Conservation (phyloP, 2,329 filamentous ascomycete species). For the Incumbomyces delicatus region DNA sequence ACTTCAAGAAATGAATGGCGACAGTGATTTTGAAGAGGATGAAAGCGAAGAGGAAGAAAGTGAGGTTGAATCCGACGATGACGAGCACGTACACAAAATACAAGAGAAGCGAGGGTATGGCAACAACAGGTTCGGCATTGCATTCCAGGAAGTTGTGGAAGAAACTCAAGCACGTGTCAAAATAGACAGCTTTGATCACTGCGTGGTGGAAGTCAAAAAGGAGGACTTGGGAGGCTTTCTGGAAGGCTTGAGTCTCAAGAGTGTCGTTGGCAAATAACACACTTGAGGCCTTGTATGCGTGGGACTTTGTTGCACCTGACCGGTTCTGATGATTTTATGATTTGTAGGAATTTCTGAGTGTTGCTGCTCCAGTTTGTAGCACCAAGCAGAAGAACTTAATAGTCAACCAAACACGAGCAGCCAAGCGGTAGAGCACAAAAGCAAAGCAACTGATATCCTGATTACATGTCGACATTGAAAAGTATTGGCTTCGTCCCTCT, state of each 20-base stretch:
- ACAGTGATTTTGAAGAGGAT: conserved; percentile 51
- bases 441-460: too few relatives aligned
- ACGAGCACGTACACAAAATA: conserved; percentile 47
- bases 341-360: too few relatives aligned
- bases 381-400: too few relatives aligned
- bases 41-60: conserved; percentile 51
- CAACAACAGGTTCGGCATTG: conserved; percentile 82
- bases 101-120: conserved; percentile 57
- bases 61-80: conserved; percentile 37
- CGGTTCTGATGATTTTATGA: too few relatives aligned
- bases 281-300: too few relatives aligned
- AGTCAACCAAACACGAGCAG: too few relatives aligned
- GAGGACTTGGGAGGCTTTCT: conserved; percentile 86
- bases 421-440: too few relatives aligned
- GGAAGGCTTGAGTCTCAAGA: conserved; percentile 84
- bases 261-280: conserved; percentile 50
- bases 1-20: conserved; percentile 43
- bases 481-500: too few relatives aligned
- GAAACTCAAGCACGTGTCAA: conserved; percentile 83
- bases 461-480: too few relatives aligned
- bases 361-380: too few relatives aligned
- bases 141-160: conserved; percentile 88
- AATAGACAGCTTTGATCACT: conserved; percentile 95
- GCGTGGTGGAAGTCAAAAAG: conserved; percentile 94
- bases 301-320: too few relatives aligned